Evolutionary conservation across 306 rosid genomes (phyloP).

Genomic region (Vachellia collinsii): DNA sequence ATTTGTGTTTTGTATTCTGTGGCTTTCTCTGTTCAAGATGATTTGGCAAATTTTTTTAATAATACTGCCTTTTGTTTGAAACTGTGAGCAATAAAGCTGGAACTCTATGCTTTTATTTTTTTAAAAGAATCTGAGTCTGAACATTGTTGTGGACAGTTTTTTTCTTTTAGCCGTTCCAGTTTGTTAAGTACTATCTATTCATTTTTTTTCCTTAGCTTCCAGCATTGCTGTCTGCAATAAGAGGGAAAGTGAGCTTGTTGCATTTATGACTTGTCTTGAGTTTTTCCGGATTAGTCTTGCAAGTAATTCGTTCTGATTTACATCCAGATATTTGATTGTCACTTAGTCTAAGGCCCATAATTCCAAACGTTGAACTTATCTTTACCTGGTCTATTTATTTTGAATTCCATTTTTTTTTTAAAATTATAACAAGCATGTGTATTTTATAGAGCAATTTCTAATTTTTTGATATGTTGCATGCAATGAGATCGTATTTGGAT

Average conservation of each 20-base stretch:
- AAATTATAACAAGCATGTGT: background rate
- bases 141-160: background rate
- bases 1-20: background rate
- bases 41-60: background rate
- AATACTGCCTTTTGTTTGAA: background rate
- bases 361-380: background rate
- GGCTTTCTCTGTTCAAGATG: background rate
- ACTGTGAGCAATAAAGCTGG: background rate
- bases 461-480: background rate
- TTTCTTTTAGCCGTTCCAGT: background rate
- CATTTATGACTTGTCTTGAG: background rate
- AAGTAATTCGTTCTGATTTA: constrained; percentile 11
- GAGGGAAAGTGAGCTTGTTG: background rate
- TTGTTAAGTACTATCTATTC: background rate
- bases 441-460: background rate
- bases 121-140: background rate
- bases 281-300: background rate
- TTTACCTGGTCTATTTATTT: background rate
- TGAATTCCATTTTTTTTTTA: background rate
- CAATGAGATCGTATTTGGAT: background rate
- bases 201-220: background rate
- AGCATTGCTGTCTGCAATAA: background rate
- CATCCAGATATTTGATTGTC: background rate
- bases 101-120: background rate
- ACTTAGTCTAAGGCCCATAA: background rate